Evolutionary conservation across 179 eudicot species (phyloP).

Genomic region (Beta macrorhiza): DNA sequence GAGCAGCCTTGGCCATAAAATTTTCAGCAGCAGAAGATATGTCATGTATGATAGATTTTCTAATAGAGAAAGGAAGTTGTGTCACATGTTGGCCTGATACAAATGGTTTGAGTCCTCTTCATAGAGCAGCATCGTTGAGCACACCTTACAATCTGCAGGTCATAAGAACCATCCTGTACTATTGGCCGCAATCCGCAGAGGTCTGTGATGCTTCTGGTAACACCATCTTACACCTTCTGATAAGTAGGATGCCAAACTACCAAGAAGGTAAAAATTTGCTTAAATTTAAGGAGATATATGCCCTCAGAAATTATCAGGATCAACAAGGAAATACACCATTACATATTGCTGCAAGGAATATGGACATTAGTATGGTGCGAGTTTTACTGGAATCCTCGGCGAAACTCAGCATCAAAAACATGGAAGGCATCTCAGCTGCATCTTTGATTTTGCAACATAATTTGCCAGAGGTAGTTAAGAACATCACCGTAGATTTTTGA

Average conservation of each 20-base stretch:
- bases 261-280: not conserved
- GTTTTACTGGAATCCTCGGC: constrained; percentile 6
- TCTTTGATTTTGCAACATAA: constrained; percentile 14
- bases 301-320: constrained; percentile 14
- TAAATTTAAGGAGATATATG: not conserved
- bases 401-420: constrained; percentile 16
- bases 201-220: constrained; percentile 8
- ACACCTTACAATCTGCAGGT: not conserved
- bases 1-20: not conserved
- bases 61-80: constrained; percentile 16
- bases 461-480: not conserved
- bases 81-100: constrained; percentile 12
- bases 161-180: not conserved
- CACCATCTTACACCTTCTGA: constrained; percentile 21
- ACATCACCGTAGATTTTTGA: not conserved
- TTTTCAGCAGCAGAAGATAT: not conserved
- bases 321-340: constrained; percentile 27
- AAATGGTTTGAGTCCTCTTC: constrained; percentile 27
- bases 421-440: constrained; percentile 5
- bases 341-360: constrained; percentile 21
- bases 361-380: constrained; percentile 12
- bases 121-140: constrained; percentile 3
- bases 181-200: constrained; percentile 21
- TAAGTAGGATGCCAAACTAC: not conserved
- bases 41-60: not conserved